A percentile compares a stretch with the other conserved stretches of the same genome.
Evolutionary conservation across 345 rosid genomes (phyloP).

Genomic region (Acer saccharum): DNA sequence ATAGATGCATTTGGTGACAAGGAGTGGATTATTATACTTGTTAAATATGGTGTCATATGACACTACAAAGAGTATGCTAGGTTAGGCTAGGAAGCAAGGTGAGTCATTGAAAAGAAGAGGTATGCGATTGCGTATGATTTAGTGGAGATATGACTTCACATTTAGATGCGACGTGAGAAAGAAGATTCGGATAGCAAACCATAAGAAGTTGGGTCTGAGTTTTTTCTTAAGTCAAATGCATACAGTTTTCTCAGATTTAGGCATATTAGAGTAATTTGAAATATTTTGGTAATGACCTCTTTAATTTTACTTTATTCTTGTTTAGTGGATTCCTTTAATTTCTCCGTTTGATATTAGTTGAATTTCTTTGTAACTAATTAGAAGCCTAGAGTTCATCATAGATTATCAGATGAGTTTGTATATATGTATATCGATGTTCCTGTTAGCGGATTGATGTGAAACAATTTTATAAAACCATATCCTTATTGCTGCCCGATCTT

Average conservation of each 20-base stretch:
- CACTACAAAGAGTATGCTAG: background rate
- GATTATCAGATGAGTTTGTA: slow-evolving; percentile 20
- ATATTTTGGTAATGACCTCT: slow-evolving; percentile 1
- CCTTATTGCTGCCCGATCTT: slow-evolving; percentile 7
- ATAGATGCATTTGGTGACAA: slow-evolving; percentile 37
- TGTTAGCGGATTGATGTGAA: slow-evolving; percentile 1
- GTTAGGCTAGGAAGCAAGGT: slow-evolving; percentile 15
- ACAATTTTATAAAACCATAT: slow-evolving; percentile 13
- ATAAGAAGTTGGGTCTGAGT: background rate
- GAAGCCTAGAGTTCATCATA: slow-evolving; percentile 17
- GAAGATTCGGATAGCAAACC: slow-evolving; percentile 3
- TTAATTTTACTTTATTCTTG: slow-evolving; percentile 7
- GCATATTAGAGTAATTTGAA: background rate
- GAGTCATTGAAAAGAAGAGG: slow-evolving; percentile 21
- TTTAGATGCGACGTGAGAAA: background rate
- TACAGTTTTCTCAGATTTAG: slow-evolving; percentile 5
- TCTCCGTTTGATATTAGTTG: slow-evolving; percentile 8
- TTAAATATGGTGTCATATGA: slow-evolving; percentile 14
- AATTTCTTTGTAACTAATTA: slow-evolving; percentile 11
- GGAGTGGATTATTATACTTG: slow-evolving; percentile 13
- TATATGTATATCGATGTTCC: background rate
- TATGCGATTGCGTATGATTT: slow-evolving; percentile 19
- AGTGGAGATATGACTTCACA: slow-evolving; percentile 14
- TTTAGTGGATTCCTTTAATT: slow-evolving; percentile 14
- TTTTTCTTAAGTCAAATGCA: background rate